Evolutionary conservation across 2,329 filamentous ascomycete species (phyloP).

Genomic region (Pseudogymnoascus sp.): DNA sequence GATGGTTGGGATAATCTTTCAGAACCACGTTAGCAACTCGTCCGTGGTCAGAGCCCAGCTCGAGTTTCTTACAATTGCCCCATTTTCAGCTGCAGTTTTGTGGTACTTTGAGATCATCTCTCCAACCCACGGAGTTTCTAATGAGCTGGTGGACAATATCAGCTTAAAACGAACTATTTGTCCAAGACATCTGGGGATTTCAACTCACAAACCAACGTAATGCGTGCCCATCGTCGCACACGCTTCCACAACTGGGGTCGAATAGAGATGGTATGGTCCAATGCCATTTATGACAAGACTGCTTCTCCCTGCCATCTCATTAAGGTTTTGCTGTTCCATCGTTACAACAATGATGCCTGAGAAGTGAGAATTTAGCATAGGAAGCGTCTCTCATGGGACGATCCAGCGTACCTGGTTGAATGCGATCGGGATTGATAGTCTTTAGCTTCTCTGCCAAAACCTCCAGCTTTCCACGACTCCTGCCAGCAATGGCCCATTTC

Average conservation of each 20-base stretch:
- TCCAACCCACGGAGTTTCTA: conserved; percentile 14
- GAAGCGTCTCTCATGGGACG: not conserved
- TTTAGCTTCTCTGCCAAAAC: conserved; percentile 47
- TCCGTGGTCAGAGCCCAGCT: not conserved
- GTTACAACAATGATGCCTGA: conserved; percentile 11
- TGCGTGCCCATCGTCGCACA: conserved; percentile 59
- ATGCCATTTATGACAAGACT: conserved; percentile 53
- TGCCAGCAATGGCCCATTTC: conserved; percentile 60
- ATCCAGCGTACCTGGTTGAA: conserved; percentile 41
- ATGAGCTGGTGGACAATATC: conserved; percentile 8
- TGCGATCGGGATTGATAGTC: conserved; percentile 44
- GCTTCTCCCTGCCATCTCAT: conserved; percentile 29
- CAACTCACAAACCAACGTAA: conserved; percentile 52
- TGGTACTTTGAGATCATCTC: conserved; percentile 13
- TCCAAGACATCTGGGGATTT: not conserved
- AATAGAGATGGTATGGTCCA: conserved; percentile 57
- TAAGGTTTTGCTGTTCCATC: conserved; percentile 10
- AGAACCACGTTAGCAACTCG: not conserved
- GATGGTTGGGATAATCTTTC: conserved; percentile 12
- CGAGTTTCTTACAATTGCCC: conserved; percentile 10
- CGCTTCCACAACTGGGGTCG: conserved; percentile 56
- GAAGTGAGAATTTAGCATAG: not conserved
- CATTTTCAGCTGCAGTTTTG: conserved; percentile 1
- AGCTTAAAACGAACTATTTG: not conserved
- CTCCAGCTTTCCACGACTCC: conserved; percentile 39